These are phyloP conservation scores for Vanrija sp. DNA, from an alignment of 1,284 basidiomycete species.

Conservation along the genomic window DNA sequence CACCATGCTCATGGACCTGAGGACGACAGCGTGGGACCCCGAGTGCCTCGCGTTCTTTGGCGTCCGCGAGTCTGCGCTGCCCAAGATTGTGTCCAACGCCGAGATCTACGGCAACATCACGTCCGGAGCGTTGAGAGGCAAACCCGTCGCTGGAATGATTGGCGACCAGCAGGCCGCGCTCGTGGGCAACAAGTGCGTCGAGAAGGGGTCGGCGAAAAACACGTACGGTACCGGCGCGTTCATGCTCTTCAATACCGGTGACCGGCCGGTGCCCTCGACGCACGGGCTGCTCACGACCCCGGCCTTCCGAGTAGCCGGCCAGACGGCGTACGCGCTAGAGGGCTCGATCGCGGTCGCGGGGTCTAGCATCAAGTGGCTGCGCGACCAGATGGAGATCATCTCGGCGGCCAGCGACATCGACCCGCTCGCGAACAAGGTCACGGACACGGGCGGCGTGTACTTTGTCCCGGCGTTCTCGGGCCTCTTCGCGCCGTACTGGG, in stretches of 20 bases:
- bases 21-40: conserved; percentile 76
- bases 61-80: conserved; percentile 71
- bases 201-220: conserved; percentile 81
- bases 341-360: conserved; percentile 94
- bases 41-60: conserved; percentile 83
- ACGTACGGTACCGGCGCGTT: conserved; percentile 97
- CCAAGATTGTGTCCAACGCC: conserved; percentile 83
- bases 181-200: conserved; percentile 90
- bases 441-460: conserved; percentile 83
- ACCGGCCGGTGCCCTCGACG: conserved; percentile 74
- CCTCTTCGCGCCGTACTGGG: conserved; percentile 67
- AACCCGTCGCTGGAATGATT: conserved; percentile 84
- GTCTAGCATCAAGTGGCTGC: conserved; percentile 90
- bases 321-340: conserved; percentile 81
- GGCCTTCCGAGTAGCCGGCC: conserved; percentile 80
- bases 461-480: conserved; percentile 97
- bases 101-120: conserved; percentile 82
- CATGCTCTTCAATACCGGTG: conserved; percentile 83
- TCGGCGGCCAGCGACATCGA: conserved; percentile 80
- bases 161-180: conserved; percentile 98
- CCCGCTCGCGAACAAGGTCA: conserved; percentile 69
- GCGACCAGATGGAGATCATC: conserved; percentile 85
- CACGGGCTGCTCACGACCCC: conserved; percentile 87
- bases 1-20: conserved; percentile 84
- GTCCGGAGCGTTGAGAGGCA: conserved; percentile 64